Evolutionary conservation across 345 rosid genomes (phyloP), one percentile per base, ranked within the genome.

Genomic region (Moringa oleifera): DNA sequence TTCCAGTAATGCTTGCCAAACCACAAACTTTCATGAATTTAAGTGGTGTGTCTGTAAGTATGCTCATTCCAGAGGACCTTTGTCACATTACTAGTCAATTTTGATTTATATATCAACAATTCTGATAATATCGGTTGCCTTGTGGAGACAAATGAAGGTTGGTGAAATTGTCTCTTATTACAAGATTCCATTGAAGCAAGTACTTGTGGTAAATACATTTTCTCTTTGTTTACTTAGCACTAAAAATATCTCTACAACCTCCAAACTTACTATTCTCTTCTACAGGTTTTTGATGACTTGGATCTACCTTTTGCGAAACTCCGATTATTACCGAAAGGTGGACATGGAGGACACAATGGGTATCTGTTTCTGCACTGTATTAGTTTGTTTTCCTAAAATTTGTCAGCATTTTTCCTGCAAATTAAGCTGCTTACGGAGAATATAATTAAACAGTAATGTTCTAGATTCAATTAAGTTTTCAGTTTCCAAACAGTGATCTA

Each of bases 311-410:
- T 94, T 73, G 95, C 84, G 28, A 90, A 86, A 77, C 62, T 94
- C 68, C 85, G 96, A 62, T 73, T 94, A 64, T 68, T 94, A 79
- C 99, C 99, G 20, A 94, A 94, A 84, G 99, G 99, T 68, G 99
- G 99, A 61, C 99, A 90, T 68, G 97, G 99, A 20, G 99, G 99
- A 58, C 96, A 94, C 65, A 94, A 90, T 17, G 99, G 99, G 97
- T 94, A 82, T 70, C 36, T 25, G 1, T n/a, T 50, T 55, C 52
- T 37, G 55, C n/a, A 20, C 18, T 55, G 47, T 52, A 1, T 52
- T 52, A 16, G 13, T 21, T 66, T 16, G 21, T 46, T 61, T 31
- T 18, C 52, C 8, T 2, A 28, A 2, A 28, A 28, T 28, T 2
- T 8, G 33, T 50, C 47, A 47, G 59, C 31, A 65, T 25, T 28